Percentiles rank a stretch among this genome's conserved stretches.
phyloP scores from a whole-genome alignment of 2,329 filamentous ascomycete genomes.

The Dactylonectria estremocensis region DNA sequence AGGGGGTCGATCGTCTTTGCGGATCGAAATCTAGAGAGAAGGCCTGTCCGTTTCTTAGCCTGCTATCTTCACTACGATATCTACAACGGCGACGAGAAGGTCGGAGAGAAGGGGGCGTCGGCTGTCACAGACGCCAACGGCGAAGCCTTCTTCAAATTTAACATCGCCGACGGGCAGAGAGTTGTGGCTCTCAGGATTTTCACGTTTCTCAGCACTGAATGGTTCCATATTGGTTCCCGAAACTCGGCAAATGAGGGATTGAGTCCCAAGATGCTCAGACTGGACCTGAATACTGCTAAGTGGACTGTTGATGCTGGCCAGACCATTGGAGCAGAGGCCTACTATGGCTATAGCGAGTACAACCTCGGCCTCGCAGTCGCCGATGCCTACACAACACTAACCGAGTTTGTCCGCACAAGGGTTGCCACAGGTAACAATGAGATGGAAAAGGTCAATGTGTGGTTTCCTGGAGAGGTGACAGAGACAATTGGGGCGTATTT shows the following conservation, averaged over 20 bases:
- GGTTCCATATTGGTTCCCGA: not conserved
- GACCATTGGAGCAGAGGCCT: not conserved
- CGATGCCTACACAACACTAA: constrained; percentile 1
- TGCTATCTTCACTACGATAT: not conserved
- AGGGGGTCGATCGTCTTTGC: not conserved
- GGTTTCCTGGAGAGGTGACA: constrained; percentile 1
- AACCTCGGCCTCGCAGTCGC: constrained; percentile 4
- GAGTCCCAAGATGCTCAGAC: not conserved
- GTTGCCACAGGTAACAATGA: not conserved
- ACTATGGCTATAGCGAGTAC: not conserved
- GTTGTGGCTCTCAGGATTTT: not conserved
- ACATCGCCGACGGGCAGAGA: not conserved
- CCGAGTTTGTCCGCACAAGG: not conserved
- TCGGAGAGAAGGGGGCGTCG: not conserved
- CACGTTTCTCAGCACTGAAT: not conserved
- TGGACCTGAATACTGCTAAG: not conserved
- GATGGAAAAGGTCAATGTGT: not conserved
- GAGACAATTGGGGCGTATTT: not conserved
- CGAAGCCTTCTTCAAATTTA: not conserved
- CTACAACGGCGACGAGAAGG: not conserved
- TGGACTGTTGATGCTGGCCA: not conserved
- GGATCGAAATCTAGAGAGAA: not conserved
- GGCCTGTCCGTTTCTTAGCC: not conserved
- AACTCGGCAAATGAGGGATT: not conserved
- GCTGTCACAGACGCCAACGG: not conserved